Conservation (phyloP, 2,329 filamentous ascomycete genomes). For the Tolypocladium inflatum region DNA sequence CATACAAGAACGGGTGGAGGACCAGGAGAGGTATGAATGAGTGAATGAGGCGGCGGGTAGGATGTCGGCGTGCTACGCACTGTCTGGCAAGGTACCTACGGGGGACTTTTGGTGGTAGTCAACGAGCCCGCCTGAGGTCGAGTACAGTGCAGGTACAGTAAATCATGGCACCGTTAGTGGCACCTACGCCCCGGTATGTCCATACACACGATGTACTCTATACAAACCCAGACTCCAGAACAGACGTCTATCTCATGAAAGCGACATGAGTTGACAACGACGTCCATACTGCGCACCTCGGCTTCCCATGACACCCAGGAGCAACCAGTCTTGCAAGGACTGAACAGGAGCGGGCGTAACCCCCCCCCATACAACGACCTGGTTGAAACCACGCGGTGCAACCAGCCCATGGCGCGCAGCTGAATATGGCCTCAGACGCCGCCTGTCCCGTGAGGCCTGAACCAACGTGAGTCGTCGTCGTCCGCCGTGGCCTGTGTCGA, state of each 20-base stretch:
- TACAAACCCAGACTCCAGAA: background rate
- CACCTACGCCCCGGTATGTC: background rate
- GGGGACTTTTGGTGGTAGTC: background rate
- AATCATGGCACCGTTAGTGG: background rate
- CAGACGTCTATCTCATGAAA: background rate
- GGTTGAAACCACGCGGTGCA: background rate
- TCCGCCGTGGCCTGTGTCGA: background rate
- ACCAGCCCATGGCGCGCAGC: background rate
- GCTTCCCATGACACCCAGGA: background rate
- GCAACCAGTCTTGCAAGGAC: background rate
- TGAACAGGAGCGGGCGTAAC: background rate
- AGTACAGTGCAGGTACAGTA: background rate
- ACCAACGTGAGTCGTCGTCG: constrained; percentile 30
- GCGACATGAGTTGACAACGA: background rate
- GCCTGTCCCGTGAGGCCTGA: constrained; percentile 32
- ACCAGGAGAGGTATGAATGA: background rate
- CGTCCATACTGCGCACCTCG: background rate
- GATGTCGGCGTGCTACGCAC: background rate
- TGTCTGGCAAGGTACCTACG: background rate
- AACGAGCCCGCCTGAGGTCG: background rate
- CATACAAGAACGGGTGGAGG: background rate
- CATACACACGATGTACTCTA: background rate
- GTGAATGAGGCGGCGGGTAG: background rate
- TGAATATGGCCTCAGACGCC: constrained; percentile 26
- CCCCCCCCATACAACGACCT: background rate